phyloP scores from a whole-genome alignment of 495 filamentous ascomycete species.

The Polyplosphaeria fusca region DNA sequence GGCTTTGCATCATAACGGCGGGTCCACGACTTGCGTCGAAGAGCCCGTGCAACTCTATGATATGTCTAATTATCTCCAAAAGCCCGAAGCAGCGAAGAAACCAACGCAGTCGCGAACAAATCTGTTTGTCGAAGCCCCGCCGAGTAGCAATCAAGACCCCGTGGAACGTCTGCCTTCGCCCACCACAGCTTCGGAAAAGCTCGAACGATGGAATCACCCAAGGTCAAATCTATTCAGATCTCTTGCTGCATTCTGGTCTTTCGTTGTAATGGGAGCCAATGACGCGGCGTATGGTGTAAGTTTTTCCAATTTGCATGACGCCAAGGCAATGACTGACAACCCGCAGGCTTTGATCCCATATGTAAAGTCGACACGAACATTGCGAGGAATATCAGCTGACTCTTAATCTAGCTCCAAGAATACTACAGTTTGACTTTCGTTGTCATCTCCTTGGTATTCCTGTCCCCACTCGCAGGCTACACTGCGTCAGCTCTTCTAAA shows the following conservation, averaged over 20 bases:
- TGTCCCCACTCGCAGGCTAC: slow-evolving; percentile 61
- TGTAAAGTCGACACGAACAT: slow-evolving; percentile 22
- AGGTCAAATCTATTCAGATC: slow-evolving; percentile 63
- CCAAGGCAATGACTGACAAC: not conserved
- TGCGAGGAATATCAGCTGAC: slow-evolving; percentile 12
- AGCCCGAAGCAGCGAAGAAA: slow-evolving; percentile 4
- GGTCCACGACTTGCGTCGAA: slow-evolving; percentile 34
- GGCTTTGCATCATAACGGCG: slow-evolving; percentile 26
- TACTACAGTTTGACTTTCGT: slow-evolving; percentile 59
- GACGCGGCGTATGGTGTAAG: slow-evolving; percentile 78
- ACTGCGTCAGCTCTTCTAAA: slow-evolving; percentile 56
- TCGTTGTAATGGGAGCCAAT: slow-evolving; percentile 77
- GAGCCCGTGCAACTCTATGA: slow-evolving; percentile 26
- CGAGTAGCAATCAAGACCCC: slow-evolving; percentile 25
- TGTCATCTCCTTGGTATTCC: slow-evolving; percentile 61
- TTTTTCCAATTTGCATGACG: not conserved
- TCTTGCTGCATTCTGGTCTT: slow-evolving; percentile 65
- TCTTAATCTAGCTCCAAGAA: slow-evolving; percentile 49
- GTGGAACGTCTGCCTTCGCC: slow-evolving; percentile 43
- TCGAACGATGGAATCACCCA: slow-evolving; percentile 68
- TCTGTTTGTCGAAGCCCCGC: slow-evolving; percentile 2
- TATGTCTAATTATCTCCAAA: slow-evolving; percentile 7
- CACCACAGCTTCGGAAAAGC: slow-evolving; percentile 34
- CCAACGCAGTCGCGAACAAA: not conserved
- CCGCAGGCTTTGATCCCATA: slow-evolving; percentile 60